Conservation (phyloP, 2,329 filamentous ascomycete species). For the Dactylellina parvicollis region DNA sequence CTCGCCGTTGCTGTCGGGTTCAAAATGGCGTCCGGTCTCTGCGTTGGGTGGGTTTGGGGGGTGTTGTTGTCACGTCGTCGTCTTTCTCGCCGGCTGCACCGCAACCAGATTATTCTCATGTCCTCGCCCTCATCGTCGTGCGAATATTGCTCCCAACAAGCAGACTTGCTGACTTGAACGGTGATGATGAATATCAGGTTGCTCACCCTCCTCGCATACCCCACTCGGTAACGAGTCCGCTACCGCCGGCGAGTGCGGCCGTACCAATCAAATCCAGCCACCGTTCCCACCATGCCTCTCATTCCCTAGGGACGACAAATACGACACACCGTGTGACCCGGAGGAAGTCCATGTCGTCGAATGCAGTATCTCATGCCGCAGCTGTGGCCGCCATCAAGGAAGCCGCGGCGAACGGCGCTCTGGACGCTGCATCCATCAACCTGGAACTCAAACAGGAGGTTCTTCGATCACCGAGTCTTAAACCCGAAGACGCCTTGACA, state of each 20-base stretch:
- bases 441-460: slow-evolving; percentile 44
- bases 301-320: slow-evolving; percentile 49
- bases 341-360: slow-evolving; percentile 89
- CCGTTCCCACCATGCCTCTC: slow-evolving; percentile 49
- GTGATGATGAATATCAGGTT: slow-evolving; percentile 52
- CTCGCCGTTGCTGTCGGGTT: background rate
- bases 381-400: slow-evolving; percentile 79
- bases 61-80: slow-evolving; percentile 7
- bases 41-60: background rate
- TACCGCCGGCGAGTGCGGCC: slow-evolving; percentile 46
- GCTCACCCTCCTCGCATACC: slow-evolving; percentile 52
- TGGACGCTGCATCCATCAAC: slow-evolving; percentile 29
- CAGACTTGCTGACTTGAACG: slow-evolving; percentile 51
- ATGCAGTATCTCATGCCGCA: slow-evolving; percentile 75
- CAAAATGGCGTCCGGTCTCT: background rate
- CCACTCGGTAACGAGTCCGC: slow-evolving; percentile 45
- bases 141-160: slow-evolving; percentile 49
- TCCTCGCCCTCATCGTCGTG: slow-evolving; percentile 43
- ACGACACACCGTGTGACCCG: slow-evolving; percentile 83
- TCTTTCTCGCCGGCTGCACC: background rate
- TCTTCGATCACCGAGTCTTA: slow-evolving; percentile 67
- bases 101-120: slow-evolving; percentile 34
- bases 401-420: slow-evolving; percentile 60
- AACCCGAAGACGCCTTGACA: slow-evolving; percentile 68
- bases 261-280: slow-evolving; percentile 52